These are phyloP conservation scores for Pleurotus giganteus DNA, from an alignment of 768 basidiomycete genomes.

Conservation along the genomic window DNA sequence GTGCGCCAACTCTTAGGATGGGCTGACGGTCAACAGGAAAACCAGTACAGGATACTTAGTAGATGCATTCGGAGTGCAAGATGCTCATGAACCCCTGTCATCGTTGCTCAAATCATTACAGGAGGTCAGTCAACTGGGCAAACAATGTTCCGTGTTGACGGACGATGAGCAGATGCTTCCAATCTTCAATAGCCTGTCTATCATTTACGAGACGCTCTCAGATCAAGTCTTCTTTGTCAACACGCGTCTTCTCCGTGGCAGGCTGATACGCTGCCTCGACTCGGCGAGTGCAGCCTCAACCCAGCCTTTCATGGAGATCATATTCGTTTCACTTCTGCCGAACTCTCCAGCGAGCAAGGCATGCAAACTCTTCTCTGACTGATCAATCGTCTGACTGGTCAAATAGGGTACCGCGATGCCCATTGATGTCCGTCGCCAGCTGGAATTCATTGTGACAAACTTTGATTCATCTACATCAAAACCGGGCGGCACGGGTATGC, in stretches of 20 bases:
- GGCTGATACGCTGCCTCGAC: constrained; percentile 7
- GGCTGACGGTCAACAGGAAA: background rate
- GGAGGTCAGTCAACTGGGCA: constrained; percentile 21
- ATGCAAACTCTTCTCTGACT: background rate
- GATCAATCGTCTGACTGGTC: background rate
- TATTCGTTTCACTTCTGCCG: background rate
- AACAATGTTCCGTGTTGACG: background rate
- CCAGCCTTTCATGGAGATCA: background rate
- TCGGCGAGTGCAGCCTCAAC: background rate
- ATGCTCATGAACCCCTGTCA: constrained; percentile 33
- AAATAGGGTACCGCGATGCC: background rate
- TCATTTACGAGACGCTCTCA: constrained; percentile 44
- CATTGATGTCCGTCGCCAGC: background rate
- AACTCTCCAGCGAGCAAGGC: background rate
- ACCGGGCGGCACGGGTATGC: background rate
- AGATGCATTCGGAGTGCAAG: constrained; percentile 38
- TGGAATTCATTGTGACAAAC: background rate
- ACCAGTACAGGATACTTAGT: constrained; percentile 49
- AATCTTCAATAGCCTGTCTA: constrained; percentile 38
- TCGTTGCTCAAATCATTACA: constrained; percentile 38
- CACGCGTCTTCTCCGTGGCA: constrained; percentile 19
- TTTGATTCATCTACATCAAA: background rate
- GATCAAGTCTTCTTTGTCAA: constrained; percentile 61
- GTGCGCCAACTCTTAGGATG: constrained; percentile 10
- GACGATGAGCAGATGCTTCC: constrained; percentile 15